Conservation (phyloP, 345 rosid genomes). For the Ceriops tagal region DNA sequence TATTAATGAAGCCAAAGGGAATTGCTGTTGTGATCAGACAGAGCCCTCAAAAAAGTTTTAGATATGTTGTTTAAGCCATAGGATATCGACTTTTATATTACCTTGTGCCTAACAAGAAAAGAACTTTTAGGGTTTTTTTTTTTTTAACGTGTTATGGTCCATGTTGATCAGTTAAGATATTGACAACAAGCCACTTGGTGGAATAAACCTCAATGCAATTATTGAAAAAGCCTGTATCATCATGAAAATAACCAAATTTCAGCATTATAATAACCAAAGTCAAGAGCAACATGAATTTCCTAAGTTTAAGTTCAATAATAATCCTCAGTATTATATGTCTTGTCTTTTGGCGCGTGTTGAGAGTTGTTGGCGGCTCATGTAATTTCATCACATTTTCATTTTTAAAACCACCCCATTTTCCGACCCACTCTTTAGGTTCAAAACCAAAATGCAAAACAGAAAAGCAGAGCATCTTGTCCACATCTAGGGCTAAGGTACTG, state of each 20-base stretch:
- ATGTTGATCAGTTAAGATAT: conserved; percentile 11
- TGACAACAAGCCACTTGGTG: conserved; percentile 25
- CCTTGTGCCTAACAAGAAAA: background rate
- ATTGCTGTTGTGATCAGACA: background rate
- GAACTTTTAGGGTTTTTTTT: conserved; percentile 4
- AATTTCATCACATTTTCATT: background rate
- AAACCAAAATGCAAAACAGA: too few relatives aligned
- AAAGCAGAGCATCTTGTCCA: too few relatives aligned
- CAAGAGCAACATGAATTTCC: background rate
- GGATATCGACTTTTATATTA: conserved; percentile 17
- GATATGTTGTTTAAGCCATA: background rate
- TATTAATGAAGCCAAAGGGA: background rate
- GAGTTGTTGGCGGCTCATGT: background rate
- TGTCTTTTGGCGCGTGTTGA: background rate
- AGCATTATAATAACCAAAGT: background rate
- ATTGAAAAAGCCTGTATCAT: conserved; percentile 19
- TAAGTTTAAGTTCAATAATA: background rate
- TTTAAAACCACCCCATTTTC: too few relatives aligned
- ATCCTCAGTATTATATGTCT: background rate
- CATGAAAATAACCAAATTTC: background rate
- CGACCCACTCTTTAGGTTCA: too few relatives aligned
- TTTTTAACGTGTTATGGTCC: background rate
- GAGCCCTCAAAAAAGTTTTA: too few relatives aligned
- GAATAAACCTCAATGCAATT: background rate
- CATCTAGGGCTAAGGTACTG: too few relatives aligned